Evolutionary conservation across 352 stramenopile species (phyloP).

Genomic region (Phytophthora tentaculata): DNA sequence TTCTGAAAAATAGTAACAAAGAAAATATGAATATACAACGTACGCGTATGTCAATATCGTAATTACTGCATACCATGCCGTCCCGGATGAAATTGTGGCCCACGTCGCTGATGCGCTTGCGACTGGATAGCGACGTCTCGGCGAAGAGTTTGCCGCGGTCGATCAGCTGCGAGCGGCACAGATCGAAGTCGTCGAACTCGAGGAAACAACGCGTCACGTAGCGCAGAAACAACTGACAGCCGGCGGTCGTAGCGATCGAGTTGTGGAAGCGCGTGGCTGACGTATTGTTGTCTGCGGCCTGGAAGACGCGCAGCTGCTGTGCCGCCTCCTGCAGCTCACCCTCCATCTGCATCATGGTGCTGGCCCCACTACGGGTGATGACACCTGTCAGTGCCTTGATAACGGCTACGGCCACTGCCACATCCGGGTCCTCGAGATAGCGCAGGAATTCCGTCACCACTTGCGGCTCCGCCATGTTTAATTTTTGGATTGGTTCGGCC

Average conservation of each 20-base stretch:
- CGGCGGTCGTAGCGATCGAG: conserved; percentile 90
- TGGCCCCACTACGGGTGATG: conserved; percentile 90
- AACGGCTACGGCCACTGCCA: conserved; percentile 92
- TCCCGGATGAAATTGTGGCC: conserved; percentile 96
- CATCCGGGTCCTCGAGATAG: conserved; percentile 76
- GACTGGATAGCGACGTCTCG: conserved; percentile 91
- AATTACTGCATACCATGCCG: conserved; percentile 68
- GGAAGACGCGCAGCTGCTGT: conserved; percentile 67
- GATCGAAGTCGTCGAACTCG: conserved; percentile 93
- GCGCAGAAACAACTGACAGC: conserved; percentile 94
- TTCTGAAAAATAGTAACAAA: conserved; percentile 44
- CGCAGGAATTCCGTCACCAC: conserved; percentile 79
- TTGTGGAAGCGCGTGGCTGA: conserved; percentile 68
- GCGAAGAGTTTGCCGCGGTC: conserved; percentile 93
- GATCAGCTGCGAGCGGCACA: conserved; percentile 91
- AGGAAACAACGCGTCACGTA: conserved; percentile 94
- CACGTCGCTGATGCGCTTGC: conserved; percentile 93
- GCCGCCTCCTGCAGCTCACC: conserved; percentile 90
- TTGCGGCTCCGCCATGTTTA: conserved; percentile 20
- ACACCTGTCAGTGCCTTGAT: conserved; percentile 95
- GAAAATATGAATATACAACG: neutral
- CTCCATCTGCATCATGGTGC: conserved; percentile 97
- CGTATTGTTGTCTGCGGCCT: conserved; percentile 46
- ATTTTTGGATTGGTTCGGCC: neutral
- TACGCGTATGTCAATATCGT: neutral